Evolutionary conservation across 208 protist genomes (phyloP).

Genomic region (Trichomonas vaginalis): DNA sequence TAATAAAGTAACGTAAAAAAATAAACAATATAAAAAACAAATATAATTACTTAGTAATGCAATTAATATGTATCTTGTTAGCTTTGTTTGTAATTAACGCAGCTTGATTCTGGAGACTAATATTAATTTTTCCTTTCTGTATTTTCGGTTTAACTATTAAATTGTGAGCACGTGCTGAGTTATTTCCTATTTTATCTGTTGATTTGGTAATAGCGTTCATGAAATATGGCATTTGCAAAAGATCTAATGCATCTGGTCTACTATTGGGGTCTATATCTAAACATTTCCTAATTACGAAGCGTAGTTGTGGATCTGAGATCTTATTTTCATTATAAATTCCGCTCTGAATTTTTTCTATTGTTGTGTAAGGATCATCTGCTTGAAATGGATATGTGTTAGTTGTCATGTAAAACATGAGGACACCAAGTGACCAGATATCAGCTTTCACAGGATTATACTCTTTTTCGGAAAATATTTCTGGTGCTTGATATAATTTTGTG

Average conservation of each 20-base stretch:
- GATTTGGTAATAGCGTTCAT: not conserved
- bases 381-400: not conserved
- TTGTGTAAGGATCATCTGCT: not conserved
- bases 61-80: not conserved
- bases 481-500: not conserved
- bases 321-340: not conserved
- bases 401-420: constrained; percentile 22
- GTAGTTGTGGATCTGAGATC: not conserved
- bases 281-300: not conserved
- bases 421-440: constrained; percentile 51
- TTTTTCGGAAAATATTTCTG: not conserved
- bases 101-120: not conserved
- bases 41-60: not conserved
- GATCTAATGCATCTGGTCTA: not conserved
- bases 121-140: not conserved
- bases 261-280: not conserved
- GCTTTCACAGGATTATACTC: constrained; percentile 27
- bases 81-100: not conserved
- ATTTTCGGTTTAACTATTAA: not conserved
- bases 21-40: not conserved
- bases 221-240: not conserved
- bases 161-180: not conserved
- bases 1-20: not conserved
- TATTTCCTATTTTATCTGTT: not conserved
- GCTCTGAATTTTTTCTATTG: not conserved